Evolutionary conservation across 139 green algal species (phyloP).

Genomic region (Coccomyxa sp.): DNA sequence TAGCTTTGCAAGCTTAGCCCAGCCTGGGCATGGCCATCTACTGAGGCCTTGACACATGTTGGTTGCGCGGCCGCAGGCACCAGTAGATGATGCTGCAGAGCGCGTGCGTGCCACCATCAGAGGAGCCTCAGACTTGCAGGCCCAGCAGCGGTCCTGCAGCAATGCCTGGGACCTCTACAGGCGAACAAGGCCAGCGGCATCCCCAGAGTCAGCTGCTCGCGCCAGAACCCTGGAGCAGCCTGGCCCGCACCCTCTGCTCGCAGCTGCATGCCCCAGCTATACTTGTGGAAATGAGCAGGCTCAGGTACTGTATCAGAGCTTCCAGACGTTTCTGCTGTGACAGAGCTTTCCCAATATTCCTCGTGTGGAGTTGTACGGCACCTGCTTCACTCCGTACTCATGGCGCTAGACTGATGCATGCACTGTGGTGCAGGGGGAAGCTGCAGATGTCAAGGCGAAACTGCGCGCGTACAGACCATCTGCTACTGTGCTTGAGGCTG

Average conservation of each 20-base stretch:
- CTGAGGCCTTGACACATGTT: not conserved
- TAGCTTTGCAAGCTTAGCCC: no score
- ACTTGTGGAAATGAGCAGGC: not conserved
- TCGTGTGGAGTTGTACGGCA: no score
- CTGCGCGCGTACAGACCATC: slow-evolving; percentile 75
- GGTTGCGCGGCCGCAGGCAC: slow-evolving; percentile 21
- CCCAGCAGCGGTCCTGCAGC: slow-evolving; percentile 27
- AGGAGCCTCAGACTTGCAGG: slow-evolving; percentile 39
- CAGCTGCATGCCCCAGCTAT: slow-evolving; percentile 18
- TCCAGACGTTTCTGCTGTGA: no score
- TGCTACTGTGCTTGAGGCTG: slow-evolving; percentile 84
- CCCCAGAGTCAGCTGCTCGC: slow-evolving; percentile 62
- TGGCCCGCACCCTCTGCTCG: slow-evolving; percentile 76
- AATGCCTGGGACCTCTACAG: slow-evolving; percentile 90
- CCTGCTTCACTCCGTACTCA: no score
- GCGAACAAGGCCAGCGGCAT: slow-evolving; percentile 76
- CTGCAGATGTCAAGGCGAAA: slow-evolving; percentile 62
- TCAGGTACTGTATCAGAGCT: no score
- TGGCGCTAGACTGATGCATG: not conserved
- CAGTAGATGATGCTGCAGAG: slow-evolving; percentile 65
- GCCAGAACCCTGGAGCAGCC: slow-evolving; percentile 54
- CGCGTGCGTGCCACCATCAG: slow-evolving; percentile 43
- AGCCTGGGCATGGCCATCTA: no score
- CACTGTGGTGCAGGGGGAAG: slow-evolving; percentile 27
- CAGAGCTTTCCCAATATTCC: no score